Evolutionary conservation across 116 monocot species (phyloP), one percentile per base, ranked within the genome.

Genomic region (Phalaenopsis hybrid): DNA sequence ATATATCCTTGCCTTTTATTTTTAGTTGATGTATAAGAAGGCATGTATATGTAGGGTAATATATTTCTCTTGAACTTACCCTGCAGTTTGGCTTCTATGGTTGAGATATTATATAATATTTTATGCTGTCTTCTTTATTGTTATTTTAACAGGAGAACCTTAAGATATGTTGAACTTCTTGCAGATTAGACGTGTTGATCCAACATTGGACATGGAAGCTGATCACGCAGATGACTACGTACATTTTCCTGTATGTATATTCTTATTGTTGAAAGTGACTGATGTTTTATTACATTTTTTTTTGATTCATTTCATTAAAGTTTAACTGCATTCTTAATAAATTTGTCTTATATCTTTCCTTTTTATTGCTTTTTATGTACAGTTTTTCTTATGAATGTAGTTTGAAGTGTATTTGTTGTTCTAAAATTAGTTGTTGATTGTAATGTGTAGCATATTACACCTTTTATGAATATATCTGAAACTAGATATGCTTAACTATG

Each of bases 181-280:
- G 81, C 95, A 98, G 98, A 93, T 98, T 23, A 91, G 87, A 81
- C 85, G 93, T 68, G 98, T 95, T 21, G 98, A 98, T 93, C 98
- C 98, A 70, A 93, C 95, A 44, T 76, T 98, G 58, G 93, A 98
- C 76, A 92, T 98, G 98, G 98, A 93, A 84, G 91, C 98, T 85
- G 98, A 98, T 88, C 41, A 83, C 31, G 93, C 93, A 55, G 98
- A 98, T 88, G 95, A 95, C 72, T 94, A 94, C 86, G 74, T 88
- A 49, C 98, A 98, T 89, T 86, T 95, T 86, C 89, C 84, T 75
- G 97, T 94, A 86, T 6, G 82, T 82, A 13, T 52, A 59, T 69
- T 52, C 70, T 41, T 65, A 8, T 52, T 45, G 6, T 75, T 6
- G 18, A 46, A 44, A 45, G 25, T 77, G 77, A 77, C 20, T 77